A percentile compares a stretch with the other conserved stretches of the same genome.
These are phyloP conservation scores for Tubosaeta sp. DNA, from an alignment of 768 basidiomycete species.

Conservation along the genomic window DNA sequence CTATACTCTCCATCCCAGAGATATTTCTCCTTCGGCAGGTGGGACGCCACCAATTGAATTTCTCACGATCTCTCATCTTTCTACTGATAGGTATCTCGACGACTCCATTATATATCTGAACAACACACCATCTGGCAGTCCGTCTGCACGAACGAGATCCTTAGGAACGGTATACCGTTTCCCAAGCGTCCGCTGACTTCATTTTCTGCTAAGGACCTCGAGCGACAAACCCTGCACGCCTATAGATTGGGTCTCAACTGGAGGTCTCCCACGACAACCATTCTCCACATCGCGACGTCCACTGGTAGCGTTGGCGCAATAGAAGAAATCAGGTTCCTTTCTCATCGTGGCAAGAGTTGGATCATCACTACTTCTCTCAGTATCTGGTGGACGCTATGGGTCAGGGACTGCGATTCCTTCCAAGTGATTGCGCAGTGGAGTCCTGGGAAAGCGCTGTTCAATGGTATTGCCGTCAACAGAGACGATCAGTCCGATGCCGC, in stretches of 20 bases:
- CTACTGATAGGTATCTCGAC: constrained; percentile 44
- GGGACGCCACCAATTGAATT: constrained; percentile 1
- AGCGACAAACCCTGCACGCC: constrained; percentile 40
- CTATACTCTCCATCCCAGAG: constrained; percentile 35
- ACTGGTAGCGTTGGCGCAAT: constrained; percentile 40
- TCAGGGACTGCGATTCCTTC: constrained; percentile 45
- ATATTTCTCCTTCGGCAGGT: constrained; percentile 44
- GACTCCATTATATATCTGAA: constrained; percentile 40
- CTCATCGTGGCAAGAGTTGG: constrained; percentile 39
- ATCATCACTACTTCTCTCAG: constrained; percentile 52
- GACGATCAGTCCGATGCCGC: constrained; percentile 41
- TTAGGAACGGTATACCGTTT: constrained; percentile 49
- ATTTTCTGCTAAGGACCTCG: constrained; percentile 42
- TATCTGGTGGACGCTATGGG: constrained; percentile 55
- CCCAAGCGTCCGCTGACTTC: constrained; percentile 33
- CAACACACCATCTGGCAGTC: constrained; percentile 56
- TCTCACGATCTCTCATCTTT: not conserved
- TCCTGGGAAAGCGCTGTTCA: constrained; percentile 49
- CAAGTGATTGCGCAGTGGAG: constrained; percentile 45
- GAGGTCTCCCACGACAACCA: constrained; percentile 26
- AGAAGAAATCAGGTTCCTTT: constrained; percentile 51
- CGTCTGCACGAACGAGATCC: constrained; percentile 42
- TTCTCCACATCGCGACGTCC: constrained; percentile 17
- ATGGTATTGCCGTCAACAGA: constrained; percentile 47
- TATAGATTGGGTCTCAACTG: constrained; percentile 48